phyloP scores from a whole-genome alignment of 306 rosid genomes.

The Gastrolobium bilobum region DNA sequence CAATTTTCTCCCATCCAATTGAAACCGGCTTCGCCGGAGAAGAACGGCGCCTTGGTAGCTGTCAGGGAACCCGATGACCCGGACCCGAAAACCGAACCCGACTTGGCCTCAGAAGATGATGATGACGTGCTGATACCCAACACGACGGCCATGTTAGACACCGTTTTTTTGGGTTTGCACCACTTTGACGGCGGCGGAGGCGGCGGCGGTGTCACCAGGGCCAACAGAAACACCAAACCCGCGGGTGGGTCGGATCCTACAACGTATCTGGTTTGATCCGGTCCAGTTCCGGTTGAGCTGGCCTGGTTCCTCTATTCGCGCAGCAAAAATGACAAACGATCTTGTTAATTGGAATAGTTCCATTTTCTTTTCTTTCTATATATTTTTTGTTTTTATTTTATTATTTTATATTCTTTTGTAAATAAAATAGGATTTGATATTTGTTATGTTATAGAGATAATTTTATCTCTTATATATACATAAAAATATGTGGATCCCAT shows the following conservation, averaged over 20 bases:
- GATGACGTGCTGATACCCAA: constrained; percentile 59
- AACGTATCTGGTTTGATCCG: background rate
- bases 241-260: background rate
- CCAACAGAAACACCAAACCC: background rate
- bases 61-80: background rate
- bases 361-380: background rate
- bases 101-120: constrained; percentile 11
- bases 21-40: background rate
- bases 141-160: constrained; percentile 50
- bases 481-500: too few relatives aligned
- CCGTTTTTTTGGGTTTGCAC: constrained; percentile 50
- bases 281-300: constrained; percentile 12
- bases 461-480: too few relatives aligned
- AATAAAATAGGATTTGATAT: background rate
- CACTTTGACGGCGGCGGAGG: constrained; percentile 16
- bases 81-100: background rate
- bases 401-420: background rate
- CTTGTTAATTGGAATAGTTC: background rate
- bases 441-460: too few relatives aligned
- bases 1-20: background rate
- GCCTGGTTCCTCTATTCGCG: background rate
- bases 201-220: background rate
- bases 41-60: background rate
- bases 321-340: background rate
- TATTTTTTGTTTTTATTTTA: background rate